phyloP scores from a whole-genome alignment of 176 grass and related monocot species.

The Aegilops sharonensis region DNA sequence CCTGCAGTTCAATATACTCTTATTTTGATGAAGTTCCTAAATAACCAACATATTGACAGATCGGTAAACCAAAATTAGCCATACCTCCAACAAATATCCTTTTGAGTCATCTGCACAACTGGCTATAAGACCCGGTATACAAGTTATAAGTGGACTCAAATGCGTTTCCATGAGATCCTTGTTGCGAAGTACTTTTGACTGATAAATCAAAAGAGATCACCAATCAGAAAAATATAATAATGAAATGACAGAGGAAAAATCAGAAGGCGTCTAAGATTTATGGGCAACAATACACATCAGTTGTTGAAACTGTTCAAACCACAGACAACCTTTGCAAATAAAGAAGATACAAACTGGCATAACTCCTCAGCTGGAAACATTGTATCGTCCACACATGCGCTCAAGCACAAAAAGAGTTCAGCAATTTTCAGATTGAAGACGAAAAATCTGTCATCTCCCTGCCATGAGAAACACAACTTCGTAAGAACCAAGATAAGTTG shows the following conservation, averaged over 20 bases:
- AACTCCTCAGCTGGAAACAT: slow-evolving; percentile 50
- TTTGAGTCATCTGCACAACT: slow-evolving; percentile 46
- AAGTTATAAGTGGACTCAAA: slow-evolving; percentile 53
- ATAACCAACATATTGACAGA: slow-evolving; percentile 18
- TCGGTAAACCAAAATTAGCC: slow-evolving; percentile 15
- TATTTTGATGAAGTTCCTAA: slow-evolving; percentile 19
- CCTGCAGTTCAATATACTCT: slow-evolving; percentile 50
- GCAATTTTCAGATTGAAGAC: slow-evolving; percentile 66
- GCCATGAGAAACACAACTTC: slow-evolving; percentile 33
- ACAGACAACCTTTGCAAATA: slow-evolving; percentile 45
- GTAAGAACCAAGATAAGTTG: neutral
- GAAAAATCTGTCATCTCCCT: slow-evolving; percentile 73
- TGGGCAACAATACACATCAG: neutral
- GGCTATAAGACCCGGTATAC: slow-evolving; percentile 47
- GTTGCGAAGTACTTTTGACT: slow-evolving; percentile 45
- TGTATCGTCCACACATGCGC: slow-evolving; percentile 43
- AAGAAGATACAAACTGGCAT: slow-evolving; percentile 57
- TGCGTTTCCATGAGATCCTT: slow-evolving; percentile 63
- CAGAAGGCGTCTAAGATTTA: neutral
- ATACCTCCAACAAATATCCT: slow-evolving; percentile 62
- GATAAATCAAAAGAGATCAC: neutral
- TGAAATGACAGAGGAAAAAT: neutral
- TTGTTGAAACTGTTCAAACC: neutral
- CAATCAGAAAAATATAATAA: neutral
- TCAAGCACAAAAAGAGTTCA: slow-evolving; percentile 65